These are phyloP conservation scores for Clavulina sp. DNA, from an alignment of 768 basidiomycete species.

Conservation along the genomic window DNA sequence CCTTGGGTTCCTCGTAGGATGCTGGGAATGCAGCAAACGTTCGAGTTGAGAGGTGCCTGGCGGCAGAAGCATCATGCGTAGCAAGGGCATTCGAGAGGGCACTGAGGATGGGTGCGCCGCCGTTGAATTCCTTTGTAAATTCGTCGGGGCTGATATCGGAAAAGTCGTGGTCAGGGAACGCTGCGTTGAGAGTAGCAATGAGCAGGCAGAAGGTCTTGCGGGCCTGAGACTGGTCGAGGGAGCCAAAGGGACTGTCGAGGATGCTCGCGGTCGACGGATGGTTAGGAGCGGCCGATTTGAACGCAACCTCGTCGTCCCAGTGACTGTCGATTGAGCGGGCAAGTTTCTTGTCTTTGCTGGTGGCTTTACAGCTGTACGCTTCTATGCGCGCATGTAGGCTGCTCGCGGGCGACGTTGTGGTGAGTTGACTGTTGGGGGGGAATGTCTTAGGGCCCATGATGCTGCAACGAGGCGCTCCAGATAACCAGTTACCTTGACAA, in stretches of 20 bases:
- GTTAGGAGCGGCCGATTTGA: conserved; percentile 51
- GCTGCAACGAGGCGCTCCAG: too few relatives aligned
- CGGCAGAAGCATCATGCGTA: conserved; percentile 34
- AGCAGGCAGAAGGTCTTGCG: conserved; percentile 91
- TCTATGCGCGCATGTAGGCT: conserved; percentile 84
- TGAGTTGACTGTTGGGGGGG: too few relatives aligned
- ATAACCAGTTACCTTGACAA: conserved; percentile 63
- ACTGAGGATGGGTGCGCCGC: conserved; percentile 54
- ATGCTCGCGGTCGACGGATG: conserved; percentile 29
- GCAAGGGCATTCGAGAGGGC: conserved; percentile 70
- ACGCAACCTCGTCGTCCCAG: conserved; percentile 57
- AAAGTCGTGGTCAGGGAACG: conserved; percentile 97
- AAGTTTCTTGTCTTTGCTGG: conserved; percentile 91
- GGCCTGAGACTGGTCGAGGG: conserved; percentile 66
- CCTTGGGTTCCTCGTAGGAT: conserved; percentile 29
- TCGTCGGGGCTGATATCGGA: conserved; percentile 78
- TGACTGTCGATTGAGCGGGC: conserved; percentile 73
- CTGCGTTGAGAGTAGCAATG: conserved; percentile 91
- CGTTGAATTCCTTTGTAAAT: conserved; percentile 61
- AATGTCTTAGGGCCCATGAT: too few relatives aligned
- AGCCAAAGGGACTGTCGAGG: conserved; percentile 54
- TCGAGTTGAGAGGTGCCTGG: conserved; percentile 41
- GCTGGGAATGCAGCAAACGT: conserved; percentile 80
- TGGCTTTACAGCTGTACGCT: conserved; percentile 95
- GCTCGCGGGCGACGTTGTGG: conserved; percentile 77